Percentiles rank a stretch among this genome's conserved stretches.
Evolutionary conservation across 805 yeast species (phyloP).

Genomic region (Myxozyma neglecta): DNA sequence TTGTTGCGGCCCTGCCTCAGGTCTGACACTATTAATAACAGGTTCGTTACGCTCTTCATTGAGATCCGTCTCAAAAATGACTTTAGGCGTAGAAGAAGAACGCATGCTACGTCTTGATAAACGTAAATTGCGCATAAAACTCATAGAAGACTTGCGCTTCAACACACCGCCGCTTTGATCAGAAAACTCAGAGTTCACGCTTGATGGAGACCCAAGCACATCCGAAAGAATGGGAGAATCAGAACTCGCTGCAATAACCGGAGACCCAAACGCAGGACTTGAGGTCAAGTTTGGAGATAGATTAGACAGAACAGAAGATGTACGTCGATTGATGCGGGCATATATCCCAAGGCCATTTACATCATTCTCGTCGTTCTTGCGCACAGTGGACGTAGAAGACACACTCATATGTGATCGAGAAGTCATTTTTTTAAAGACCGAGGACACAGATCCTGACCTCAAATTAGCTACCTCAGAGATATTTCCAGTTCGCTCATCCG

Average conservation of each 20-base stretch:
- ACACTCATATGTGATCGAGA: conserved; percentile 6
- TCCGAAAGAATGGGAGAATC: conserved; percentile 9
- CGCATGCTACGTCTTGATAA: conserved; percentile 4
- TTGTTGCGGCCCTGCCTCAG: not conserved
- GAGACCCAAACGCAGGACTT: not conserved
- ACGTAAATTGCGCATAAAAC: conserved; percentile 2
- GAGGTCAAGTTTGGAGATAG: conserved; percentile 7
- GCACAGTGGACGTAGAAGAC: not conserved
- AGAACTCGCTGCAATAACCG: not conserved
- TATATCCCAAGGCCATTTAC: conserved; percentile 1
- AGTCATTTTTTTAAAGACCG: conserved; percentile 15
- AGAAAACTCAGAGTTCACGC: conserved; percentile 5
- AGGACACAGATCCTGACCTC: conserved; percentile 6
- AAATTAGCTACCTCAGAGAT: not conserved
- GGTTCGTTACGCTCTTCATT: not conserved
- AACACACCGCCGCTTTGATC: not conserved
- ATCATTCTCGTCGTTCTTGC: not conserved
- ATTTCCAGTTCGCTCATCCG: conserved; percentile 2
- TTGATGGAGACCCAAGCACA: conserved; percentile 5
- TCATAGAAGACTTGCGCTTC: not conserved
- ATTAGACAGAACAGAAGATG: conserved; percentile 7
- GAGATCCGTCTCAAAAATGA: not conserved
- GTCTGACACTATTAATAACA: not conserved
- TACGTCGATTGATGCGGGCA: conserved; percentile 6
- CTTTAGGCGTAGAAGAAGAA: not conserved